Base-by-base conservation (phyloP, 1,284 basidiomycete species). In the Trametes hirsuta region DNA sequence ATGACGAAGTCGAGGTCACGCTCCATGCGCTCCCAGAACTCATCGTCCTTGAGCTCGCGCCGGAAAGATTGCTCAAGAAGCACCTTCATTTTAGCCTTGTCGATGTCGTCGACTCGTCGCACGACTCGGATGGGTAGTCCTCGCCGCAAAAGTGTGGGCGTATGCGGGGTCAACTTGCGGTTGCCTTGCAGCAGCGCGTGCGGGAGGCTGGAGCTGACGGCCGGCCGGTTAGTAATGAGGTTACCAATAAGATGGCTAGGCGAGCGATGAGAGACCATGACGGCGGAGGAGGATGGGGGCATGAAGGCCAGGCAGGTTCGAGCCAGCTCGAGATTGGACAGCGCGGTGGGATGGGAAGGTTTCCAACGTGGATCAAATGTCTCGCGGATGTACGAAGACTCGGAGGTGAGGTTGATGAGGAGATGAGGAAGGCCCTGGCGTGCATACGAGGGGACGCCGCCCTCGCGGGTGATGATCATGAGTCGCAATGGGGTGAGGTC, bases 171-270 rank as follows among this genome's bases (percentile, higher is more conserved):
- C 59, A 98, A 85, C 66, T 90, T 87, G 53, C 91, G 85, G 71
- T 94, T 91, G 18, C 88, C 87, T 64, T 93, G 90, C 34, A 99
- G 83, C 9, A 98, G 83, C 2, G 95, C 93, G 68, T 98, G 95
- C 36, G 97, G 95, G 25, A 99, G 82, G 61, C 93, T 95, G 2
- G 97, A 97, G 66, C 93, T 96, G 67, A 98, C 88, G 1, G 95
- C 95, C 1, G 97, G 97, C 73, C 97, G 97, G 77, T 99, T 99
- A 49, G 97, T 99, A 72, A 99, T 97, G 45, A 99, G 83, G 75
- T 99, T 98, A 46, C 88, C 97, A 68, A 99, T 98, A 62, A 99
- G 86, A 2, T 93, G 94, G 59, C 93, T 94, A 0, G 96, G 94
- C 1, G 95, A 97, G 37, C 96, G 93, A 77, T 99, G 97, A 12